Base-by-base conservation (phyloP, 345 rosid genomes). In the Nephelium lappaceum region DNA sequence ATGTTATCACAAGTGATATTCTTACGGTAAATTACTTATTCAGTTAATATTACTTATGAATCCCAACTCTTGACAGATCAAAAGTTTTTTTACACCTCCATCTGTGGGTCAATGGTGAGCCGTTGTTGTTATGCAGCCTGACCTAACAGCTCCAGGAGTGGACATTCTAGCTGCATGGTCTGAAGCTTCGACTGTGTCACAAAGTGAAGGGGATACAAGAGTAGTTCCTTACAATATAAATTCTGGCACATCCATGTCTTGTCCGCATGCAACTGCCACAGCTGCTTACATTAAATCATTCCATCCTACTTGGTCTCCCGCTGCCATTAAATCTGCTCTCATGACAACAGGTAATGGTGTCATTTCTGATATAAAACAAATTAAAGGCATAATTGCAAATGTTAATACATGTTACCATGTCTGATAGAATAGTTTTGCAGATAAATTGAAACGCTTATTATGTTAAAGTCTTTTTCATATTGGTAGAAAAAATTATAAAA, bases 101-200 rank as follows among this genome's bases (percentile, higher is more conserved):
- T 31, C 3, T 31, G 36, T 2, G 2, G 36, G 36, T 31, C 2
- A 31, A 31, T 31, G 36, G 36, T 31, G 36, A 31, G 36, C 36
- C 3, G 2, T 31, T 15, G 25, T 3, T 8, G 41, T 10, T 42
- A 25, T 70, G 84, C 65, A 88, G 91, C 91, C 86, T 36, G 89
- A 88, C 31, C 51, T 83, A 6, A 14, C 77, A 18, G 82, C 86
- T 19, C 86, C 86, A 0, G 91, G 87, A 69, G 77, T 78, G 12
- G 79, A 88, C 77, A 86, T 88, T 24, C 68, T 88, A 63, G 87
- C 91, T 10, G 86, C 87, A 2, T 86, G 84, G 86, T 62, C 86
- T 0, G 60, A 72, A 5, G 78, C 42, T 24, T 27, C 15, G 0
- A 69, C 82, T 9, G 55, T 81, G 5, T 73, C 86, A 4, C 24